A percentile compares a stretch with the other conserved stretches of the same genome.
Conservation (phyloP, 495 filamentous ascomycete genomes). For the Cudoniella acicularis region DNA sequence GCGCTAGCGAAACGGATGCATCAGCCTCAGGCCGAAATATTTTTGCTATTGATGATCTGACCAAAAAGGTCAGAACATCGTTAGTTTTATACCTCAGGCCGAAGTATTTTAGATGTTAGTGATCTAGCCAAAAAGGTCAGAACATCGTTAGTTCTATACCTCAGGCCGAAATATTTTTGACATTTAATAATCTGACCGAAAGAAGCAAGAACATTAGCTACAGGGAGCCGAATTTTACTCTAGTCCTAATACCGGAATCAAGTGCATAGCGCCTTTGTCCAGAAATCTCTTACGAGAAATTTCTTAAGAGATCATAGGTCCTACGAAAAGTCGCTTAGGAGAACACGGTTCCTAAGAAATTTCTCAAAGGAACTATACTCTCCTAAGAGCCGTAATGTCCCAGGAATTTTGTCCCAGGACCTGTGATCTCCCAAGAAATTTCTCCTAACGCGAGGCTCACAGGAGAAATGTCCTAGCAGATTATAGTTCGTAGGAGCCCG, state of each 20-base stretch:
- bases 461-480: background rate
- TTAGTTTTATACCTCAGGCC: slow-evolving; percentile 7
- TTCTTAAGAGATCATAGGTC: slow-evolving; percentile 6
- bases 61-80: slow-evolving; percentile 6
- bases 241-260: slow-evolving; percentile 5
- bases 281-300: background rate
- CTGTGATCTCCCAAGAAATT: slow-evolving; percentile 5
- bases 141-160: slow-evolving; percentile 11
- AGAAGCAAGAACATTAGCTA: background rate
- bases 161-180: slow-evolving; percentile 4
- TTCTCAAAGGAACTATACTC: background rate
- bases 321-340: slow-evolving; percentile 9
- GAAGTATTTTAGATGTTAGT: slow-evolving; percentile 5
- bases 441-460: background rate
- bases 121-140: slow-evolving; percentile 5
- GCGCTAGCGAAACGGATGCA: background rate
- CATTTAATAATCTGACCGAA: background rate
- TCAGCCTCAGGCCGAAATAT: slow-evolving; percentile 2
- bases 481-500: background rate
- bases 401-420: background rate
- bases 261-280: background rate
- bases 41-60: slow-evolving; percentile 8
- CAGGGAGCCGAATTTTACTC: slow-evolving; percentile 7
- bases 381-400: slow-evolving; percentile 2
- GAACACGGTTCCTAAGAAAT: background rate